A percentile compares a stretch with the other conserved stretches of the same genome.
Conservation (phyloP, 2,329 filamentous ascomycete genomes). For the Alternaria ventricosa region DNA sequence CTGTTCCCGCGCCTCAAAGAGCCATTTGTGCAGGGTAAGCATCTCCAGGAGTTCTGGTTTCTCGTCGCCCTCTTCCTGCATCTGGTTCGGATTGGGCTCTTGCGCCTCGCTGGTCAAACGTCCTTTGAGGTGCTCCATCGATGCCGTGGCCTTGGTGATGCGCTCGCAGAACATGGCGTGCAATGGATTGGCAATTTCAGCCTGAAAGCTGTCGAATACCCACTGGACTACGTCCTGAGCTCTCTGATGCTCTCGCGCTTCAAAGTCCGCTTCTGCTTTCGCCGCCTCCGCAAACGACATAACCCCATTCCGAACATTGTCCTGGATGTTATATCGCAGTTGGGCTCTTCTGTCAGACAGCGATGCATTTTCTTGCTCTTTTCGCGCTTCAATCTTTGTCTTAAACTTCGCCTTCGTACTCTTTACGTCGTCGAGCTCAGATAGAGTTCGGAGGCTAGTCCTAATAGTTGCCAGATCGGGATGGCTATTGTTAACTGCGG, state of each 20-base stretch:
- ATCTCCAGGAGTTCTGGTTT: conserved; percentile 93
- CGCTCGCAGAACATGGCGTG: conserved; percentile 80
- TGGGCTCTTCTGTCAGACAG: conserved; percentile 68
- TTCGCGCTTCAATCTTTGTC: conserved; percentile 59
- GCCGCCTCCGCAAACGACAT: conserved; percentile 85
- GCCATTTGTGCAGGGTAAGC: conserved; percentile 92
- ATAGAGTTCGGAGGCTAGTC: conserved; percentile 73
- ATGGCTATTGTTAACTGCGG: conserved; percentile 94
- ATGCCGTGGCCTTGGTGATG: conserved; percentile 73
- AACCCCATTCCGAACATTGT: conserved; percentile 76
- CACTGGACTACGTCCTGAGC: conserved; percentile 76
- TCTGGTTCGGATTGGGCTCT: conserved; percentile 74
- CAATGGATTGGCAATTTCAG: conserved; percentile 79
- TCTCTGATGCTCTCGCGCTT: conserved; percentile 71
- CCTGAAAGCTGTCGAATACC: conserved; percentile 85
- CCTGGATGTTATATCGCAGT: conserved; percentile 77
- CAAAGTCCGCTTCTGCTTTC: conserved; percentile 77
- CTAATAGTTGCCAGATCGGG: conserved; percentile 84
- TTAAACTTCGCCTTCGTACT: conserved; percentile 66
- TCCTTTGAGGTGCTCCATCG: conserved; percentile 77
- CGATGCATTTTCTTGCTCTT: conserved; percentile 60
- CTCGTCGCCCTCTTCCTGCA: conserved; percentile 94
- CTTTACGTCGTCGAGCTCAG: conserved; percentile 75
- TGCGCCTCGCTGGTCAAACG: conserved; percentile 76
- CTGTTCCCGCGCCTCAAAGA: conserved; percentile 91